Base-by-base conservation (phyloP, 2,329 filamentous ascomycete genomes). In the Colletotrichum spinosum region DNA sequence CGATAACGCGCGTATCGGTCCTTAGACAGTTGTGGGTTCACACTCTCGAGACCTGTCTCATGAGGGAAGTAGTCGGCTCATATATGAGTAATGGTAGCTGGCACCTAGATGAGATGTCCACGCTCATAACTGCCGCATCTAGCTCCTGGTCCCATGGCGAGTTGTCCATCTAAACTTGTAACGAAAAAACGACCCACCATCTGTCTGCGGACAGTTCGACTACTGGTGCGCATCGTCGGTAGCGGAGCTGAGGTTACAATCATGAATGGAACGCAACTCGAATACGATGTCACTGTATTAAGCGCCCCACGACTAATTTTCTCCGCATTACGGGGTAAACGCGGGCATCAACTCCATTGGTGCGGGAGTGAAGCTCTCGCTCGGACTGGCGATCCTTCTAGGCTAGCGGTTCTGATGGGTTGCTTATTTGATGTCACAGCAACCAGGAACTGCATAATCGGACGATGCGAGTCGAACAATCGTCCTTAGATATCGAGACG, bases 151-250 rank as follows among this genome's bases (percentile, higher is more conserved):
- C 9, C 9, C 17, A 2, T 9, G 13, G 35, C n/a, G 15, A 45
- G 2, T 41, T 17, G 13, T 10, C 44, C 5, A 2, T 1, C 2
- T 44, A 42, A 25, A 34, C 25, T 39, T n/a, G 4, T 25, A 25
- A 25, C 25, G 25, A 4, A 4, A 25, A 25, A 25, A 17, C 17
- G 33, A 39, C 48, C 39, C 50, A 59, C 25, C 17, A 12, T 2
- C 2, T 11, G 13, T 41, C 15, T 3, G 44, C 17, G n/a, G 38
- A 15, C 25, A 15, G 34, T 13, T 17, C 51, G 13, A 35, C 39
- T 42, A 67, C 64, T 67, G 60, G 64, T 44, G 64, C 60, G 64
- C 64, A 67, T 67, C 33, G 6, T 42, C 35, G 41, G 51, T 37
- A 39, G 52, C 42, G 45, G 50, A 59, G 44, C 13, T 50, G 50